These are phyloP conservation scores for Macadamia tetraphylla DNA, from an alignment of 164 flowering plant species.

Conservation along the genomic window DNA sequence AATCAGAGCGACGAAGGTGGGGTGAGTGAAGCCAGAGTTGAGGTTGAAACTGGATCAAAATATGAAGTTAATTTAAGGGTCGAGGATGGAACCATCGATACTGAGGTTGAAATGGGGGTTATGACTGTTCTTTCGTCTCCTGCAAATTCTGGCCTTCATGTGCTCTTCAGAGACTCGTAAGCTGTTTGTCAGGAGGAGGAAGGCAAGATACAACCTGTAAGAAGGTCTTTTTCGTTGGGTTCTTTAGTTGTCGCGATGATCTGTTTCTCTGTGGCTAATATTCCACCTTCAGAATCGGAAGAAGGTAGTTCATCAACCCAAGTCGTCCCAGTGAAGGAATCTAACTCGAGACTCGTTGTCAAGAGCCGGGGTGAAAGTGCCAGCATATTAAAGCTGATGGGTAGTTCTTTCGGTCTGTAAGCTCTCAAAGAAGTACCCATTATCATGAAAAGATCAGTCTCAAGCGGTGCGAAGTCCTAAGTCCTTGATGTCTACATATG, in stretches of 20 bases:
- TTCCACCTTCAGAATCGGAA: conserved; percentile 10
- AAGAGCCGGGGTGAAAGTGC: conserved; percentile 17
- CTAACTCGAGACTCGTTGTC: conserved; percentile 6
- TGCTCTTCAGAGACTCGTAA: conserved; percentile 24
- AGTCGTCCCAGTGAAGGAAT: conserved; percentile 1
- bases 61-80: conserved; percentile 12
- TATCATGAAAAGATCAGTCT: conserved; percentile 48
- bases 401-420: conserved; percentile 27
- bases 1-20: conserved; percentile 3
- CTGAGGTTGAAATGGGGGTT: conserved; percentile 1
- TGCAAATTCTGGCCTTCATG: conserved; percentile 12
- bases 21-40: conserved; percentile 5
- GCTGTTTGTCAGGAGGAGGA: conserved; percentile 11
- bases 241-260: conserved; percentile 27
- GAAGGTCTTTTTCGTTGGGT: conserved; percentile 59
- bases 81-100: conserved; percentile 3
- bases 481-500: conserved; percentile 24
- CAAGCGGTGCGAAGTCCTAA: conserved; percentile 38
- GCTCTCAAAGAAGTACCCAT: conserved; percentile 26
- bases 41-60: conserved; percentile 2
- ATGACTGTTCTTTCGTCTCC: neutral
- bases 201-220: conserved; percentile 25
- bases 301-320: conserved; percentile 14
- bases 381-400: conserved; percentile 25
- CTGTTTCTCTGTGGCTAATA: conserved; percentile 14